Conservation (phyloP, 768 basidiomycete genomes). For the Sistotremastrum niveocremeum region DNA sequence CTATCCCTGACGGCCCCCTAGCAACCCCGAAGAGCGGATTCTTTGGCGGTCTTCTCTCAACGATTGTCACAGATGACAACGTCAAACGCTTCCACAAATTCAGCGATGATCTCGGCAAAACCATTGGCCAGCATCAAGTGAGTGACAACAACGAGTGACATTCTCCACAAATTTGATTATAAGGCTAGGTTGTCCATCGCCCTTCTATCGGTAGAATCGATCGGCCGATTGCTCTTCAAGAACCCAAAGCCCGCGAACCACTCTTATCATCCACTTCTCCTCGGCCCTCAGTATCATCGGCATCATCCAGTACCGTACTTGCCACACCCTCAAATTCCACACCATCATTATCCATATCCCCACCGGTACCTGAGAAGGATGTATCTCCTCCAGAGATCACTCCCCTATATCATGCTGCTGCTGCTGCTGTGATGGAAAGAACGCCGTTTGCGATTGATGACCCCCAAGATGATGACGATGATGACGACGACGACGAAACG, state of each 20-base stretch:
- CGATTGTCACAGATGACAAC: constrained; percentile 83
- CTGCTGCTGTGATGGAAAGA: constrained; percentile 77
- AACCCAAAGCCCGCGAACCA: constrained; percentile 81
- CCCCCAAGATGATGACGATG: constrained; percentile 72
- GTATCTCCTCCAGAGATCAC: constrained; percentile 16
- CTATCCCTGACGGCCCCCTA: constrained; percentile 53
- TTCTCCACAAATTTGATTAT: neutral
- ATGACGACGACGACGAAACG: constrained; percentile 45
- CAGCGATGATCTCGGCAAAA: constrained; percentile 88
- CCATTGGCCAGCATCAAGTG: constrained; percentile 87
- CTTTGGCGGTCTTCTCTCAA: constrained; percentile 77
- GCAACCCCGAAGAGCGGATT: constrained; percentile 45
- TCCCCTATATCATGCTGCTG: constrained; percentile 57
- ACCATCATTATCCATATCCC: constrained; percentile 29
- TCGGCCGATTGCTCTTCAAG: constrained; percentile 42
- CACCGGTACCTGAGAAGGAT: constrained; percentile 10
- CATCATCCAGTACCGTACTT: constrained; percentile 7
- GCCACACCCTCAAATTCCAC: constrained; percentile 11
- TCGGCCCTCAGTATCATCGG: constrained; percentile 37
- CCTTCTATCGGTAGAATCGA: constrained; percentile 84
- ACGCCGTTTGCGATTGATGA: constrained; percentile 97
- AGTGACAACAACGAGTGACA: constrained; percentile 4
- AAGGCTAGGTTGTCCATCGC: constrained; percentile 44
- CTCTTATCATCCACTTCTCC: constrained; percentile 55
- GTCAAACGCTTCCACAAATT: constrained; percentile 88